Evolutionary conservation across 2,329 filamentous ascomycete genomes (phyloP).

Genomic region (Fusarium pininemorale): DNA sequence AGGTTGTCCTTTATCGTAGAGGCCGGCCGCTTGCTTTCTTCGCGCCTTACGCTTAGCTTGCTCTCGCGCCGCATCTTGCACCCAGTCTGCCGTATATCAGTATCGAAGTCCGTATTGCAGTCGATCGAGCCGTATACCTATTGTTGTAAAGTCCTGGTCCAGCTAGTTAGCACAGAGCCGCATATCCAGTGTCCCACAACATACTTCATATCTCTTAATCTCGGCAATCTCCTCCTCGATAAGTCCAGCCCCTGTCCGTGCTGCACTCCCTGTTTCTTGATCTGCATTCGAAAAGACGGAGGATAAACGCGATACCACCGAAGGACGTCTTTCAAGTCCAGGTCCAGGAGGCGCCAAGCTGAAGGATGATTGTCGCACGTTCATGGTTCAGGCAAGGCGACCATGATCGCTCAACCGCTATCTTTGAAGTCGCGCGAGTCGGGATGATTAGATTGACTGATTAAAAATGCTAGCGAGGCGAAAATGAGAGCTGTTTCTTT

Average conservation of each 20-base stretch:
- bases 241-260: constrained; percentile 68
- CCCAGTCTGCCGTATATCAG: constrained; percentile 75
- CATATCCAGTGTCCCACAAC: constrained; percentile 22
- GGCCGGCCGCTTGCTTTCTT: constrained; percentile 75
- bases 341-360: constrained; percentile 47
- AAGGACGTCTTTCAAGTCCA: constrained; percentile 59
- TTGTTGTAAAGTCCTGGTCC: constrained; percentile 88
- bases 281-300: constrained; percentile 74
- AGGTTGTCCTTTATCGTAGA: constrained; percentile 73
- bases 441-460: background rate
- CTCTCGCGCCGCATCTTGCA: constrained; percentile 94
- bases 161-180: constrained; percentile 24
- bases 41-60: constrained; percentile 82
- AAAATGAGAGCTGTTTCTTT: background rate
- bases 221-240: constrained; percentile 96
- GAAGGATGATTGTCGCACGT: constrained; percentile 63
- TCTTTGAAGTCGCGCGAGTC: background rate
- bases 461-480: background rate
- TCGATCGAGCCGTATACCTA: constrained; percentile 62
- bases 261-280: constrained; percentile 61
- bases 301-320: constrained; percentile 71
- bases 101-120: constrained; percentile 41
- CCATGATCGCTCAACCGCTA: constrained; percentile 49
- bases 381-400: constrained; percentile 55
- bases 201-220: constrained; percentile 93